These are phyloP conservation scores for Aspergillus ochraceus DNA, from an alignment of 2,329 filamentous ascomycete genomes.

Conservation along the genomic window DNA sequence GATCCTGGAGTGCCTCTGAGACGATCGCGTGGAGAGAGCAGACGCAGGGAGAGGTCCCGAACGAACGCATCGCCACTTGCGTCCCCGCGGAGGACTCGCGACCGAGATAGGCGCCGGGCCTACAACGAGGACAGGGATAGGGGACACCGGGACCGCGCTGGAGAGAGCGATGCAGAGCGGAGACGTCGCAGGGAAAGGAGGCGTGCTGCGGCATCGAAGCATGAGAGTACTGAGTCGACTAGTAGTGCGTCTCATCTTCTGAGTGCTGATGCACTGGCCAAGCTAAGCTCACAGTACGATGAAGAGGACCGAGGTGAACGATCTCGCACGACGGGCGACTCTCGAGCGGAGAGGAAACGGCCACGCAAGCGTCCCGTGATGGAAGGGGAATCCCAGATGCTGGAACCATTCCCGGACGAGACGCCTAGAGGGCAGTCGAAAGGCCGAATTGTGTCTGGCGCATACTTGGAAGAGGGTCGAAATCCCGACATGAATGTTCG, in stretches of 20 bases:
- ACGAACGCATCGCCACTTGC: constrained; percentile 38
- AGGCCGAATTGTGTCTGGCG: constrained; percentile 68
- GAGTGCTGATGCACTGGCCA: constrained; percentile 60
- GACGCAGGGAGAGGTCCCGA: constrained; percentile 28
- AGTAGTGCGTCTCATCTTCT: constrained; percentile 46
- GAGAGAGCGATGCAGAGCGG: constrained; percentile 28
- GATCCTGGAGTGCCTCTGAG: constrained; percentile 11
- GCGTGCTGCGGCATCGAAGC: constrained; percentile 27
- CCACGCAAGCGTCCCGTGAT: constrained; percentile 28
- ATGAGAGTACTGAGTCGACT: constrained; percentile 43
- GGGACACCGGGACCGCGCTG: constrained; percentile 18
- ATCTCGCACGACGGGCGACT: constrained; percentile 36
- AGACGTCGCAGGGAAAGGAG: constrained; percentile 25
- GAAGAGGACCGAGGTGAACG: constrained; percentile 51
- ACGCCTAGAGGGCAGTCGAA: constrained; percentile 49
- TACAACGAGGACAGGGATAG: constrained; percentile 18
- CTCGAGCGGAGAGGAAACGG: constrained; percentile 25
- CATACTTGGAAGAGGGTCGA: constrained; percentile 66
- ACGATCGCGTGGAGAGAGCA: constrained; percentile 8
- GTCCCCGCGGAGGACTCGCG: constrained; percentile 38
- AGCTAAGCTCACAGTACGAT: constrained; percentile 64
- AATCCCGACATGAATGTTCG: constrained; percentile 50
- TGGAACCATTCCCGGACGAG: constrained; percentile 23
- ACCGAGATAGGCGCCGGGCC: constrained; percentile 30
- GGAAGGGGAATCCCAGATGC: constrained; percentile 20